These are phyloP conservation scores for Nitzschia inconspicua DNA, from an alignment of 108 stramenopile species.

Conservation along the genomic window DNA sequence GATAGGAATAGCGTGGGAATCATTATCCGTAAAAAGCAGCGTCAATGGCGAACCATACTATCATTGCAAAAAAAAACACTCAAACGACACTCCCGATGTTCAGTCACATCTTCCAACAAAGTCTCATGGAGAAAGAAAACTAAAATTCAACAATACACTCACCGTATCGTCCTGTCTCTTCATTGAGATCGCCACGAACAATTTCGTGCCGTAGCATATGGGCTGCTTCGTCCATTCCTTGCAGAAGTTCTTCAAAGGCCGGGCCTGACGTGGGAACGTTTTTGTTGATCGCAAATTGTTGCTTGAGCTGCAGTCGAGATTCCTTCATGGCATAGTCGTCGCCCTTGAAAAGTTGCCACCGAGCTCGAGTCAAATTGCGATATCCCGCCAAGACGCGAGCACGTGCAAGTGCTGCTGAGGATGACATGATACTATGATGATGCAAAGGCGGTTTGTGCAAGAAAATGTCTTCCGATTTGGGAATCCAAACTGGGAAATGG, in stretches of 20 bases:
- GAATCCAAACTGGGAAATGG: no score
- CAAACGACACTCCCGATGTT: no score
- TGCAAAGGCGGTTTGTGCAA: no score
- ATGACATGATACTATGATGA: no score
- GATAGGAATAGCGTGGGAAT: no score
- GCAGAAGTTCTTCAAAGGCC: slow-evolving; percentile 58
- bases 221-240: slow-evolving; percentile 84
- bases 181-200: slow-evolving; percentile 73
- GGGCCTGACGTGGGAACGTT: slow-evolving; percentile 44
- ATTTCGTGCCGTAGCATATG: slow-evolving; percentile 81
- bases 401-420: no score
- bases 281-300: slow-evolving; percentile 60
- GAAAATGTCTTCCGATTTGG: no score
- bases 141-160: slow-evolving; percentile 24
- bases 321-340: slow-evolving; percentile 66
- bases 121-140: no score
- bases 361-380: slow-evolving; percentile 75
- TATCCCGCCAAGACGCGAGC: slow-evolving; percentile 65
- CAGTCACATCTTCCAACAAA: no score
- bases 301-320: slow-evolving; percentile 62
- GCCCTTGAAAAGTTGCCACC: slow-evolving; percentile 61
- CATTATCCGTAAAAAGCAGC: background rate
- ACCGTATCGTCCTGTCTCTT: slow-evolving; percentile 62
- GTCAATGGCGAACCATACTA: no score
- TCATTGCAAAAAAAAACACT: no score